Evolutionary conservation across 176 grass and related monocot species (phyloP).

Genomic region (Bromus sterilis): DNA sequence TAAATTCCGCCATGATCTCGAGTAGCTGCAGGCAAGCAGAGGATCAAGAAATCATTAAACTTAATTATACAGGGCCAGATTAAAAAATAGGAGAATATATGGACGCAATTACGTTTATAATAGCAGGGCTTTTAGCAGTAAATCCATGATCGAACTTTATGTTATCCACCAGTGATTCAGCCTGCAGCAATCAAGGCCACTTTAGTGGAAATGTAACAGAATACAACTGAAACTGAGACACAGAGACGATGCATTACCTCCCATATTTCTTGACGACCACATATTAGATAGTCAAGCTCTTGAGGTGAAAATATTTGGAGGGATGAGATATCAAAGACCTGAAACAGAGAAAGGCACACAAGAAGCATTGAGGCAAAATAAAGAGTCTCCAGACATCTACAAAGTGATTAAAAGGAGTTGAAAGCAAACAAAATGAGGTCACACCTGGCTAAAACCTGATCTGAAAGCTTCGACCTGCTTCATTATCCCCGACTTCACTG

Average conservation of each 20-base stretch:
- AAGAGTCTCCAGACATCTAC: background rate
- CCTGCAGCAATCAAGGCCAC: conserved; percentile 25
- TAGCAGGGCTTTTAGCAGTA: conserved; percentile 67
- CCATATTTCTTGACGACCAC: conserved; percentile 83
- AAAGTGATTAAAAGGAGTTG: background rate
- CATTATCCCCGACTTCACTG: conserved; percentile 69
- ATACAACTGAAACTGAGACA: background rate
- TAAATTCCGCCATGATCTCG: conserved; percentile 80
- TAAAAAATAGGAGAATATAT: background rate
- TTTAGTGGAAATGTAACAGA: background rate
- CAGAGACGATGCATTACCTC: conserved; percentile 34
- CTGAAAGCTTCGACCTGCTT: conserved; percentile 87
- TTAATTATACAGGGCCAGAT: background rate
- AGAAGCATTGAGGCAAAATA: background rate
- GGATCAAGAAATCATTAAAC: background rate
- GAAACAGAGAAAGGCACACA: background rate
- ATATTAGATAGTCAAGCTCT: conserved; percentile 86
- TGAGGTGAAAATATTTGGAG: conserved; percentile 87
- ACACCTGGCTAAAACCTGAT: conserved; percentile 85
- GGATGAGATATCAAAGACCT: conserved; percentile 82
- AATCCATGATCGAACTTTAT: conserved; percentile 97
- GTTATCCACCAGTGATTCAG: conserved; percentile 60
- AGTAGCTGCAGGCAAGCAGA: conserved; percentile 51
- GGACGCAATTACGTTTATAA: conserved; percentile 54
- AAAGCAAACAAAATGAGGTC: background rate